Base-by-base conservation (phyloP, 2,329 filamentous ascomycete genomes). In the Fusarium pseudoanthophilum region DNA sequence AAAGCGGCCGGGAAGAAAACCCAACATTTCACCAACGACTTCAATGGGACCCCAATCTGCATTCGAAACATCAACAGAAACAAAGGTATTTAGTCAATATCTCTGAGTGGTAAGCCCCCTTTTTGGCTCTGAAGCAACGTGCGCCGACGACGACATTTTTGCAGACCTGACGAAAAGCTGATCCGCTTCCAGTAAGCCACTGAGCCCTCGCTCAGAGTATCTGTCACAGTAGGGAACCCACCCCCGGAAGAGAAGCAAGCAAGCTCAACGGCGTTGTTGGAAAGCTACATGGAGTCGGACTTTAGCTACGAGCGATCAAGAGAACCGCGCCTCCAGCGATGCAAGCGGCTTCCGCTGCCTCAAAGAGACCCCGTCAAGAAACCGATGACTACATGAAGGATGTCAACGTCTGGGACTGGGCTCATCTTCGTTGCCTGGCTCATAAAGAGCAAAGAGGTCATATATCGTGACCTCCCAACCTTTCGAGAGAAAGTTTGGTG, bases 1-100 rank as follows among this genome's bases (percentile, higher is more conserved):
- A 10, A 26, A 18, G 4, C 0, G 2, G 8, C 13, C 6, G 5
- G 11, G 9, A 15, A 14, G 0, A 5, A 20, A 1, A 2, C 13
- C 11, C 26, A 15, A 1, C 1, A 16, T 51, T 49, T 5, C 13
- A 3, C n/a, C 18, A 1, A 21, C 0, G 20, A 6, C 5, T 3
- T 16, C 18, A 4, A 26, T 4, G n/a, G 9, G 6, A 5, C 0
- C 6, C n/a, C 3, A 13, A 9, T 11, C 18, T 11, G 3, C 2
- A 11, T 36, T 21, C 10, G 2, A 4, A 53, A 9, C 18, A 37
- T 8, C 0, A 4, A 36, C 1, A 11, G 6, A 2, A 6, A 36
- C 9, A 5, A 10, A 4, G 15, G 9, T 4, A 2, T 21, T 7
- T 21, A 6, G 18, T 16, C 32, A 53, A 13, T 1, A 24, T 8